A percentile compares a stretch with the other conserved stretches of the same genome.
phyloP scores from a whole-genome alignment of 495 filamentous ascomycete species.

The Talaromyces thailandensis region DNA sequence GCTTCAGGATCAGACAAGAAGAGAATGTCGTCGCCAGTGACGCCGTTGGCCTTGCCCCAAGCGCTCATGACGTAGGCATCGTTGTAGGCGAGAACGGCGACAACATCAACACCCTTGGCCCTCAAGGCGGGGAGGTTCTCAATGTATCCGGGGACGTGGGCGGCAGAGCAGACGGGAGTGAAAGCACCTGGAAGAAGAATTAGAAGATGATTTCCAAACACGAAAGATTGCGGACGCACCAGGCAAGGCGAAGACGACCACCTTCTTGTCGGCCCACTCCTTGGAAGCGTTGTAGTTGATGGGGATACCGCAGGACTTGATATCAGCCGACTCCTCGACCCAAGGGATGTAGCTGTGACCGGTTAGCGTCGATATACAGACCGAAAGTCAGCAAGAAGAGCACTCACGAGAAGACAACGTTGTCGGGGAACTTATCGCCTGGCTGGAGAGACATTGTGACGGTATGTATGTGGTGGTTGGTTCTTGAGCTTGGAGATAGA shows the following conservation, averaged over 20 bases:
- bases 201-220: not conserved
- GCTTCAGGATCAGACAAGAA: slow-evolving; percentile 77
- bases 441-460: slow-evolving; percentile 64
- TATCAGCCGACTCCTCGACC: slow-evolving; percentile 50
- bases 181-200: slow-evolving; percentile 55
- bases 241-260: slow-evolving; percentile 80
- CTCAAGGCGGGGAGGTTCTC: slow-evolving; percentile 60
- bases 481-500: not conserved
- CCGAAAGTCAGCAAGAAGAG: slow-evolving; percentile 3
- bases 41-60: slow-evolving; percentile 86
- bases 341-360: slow-evolving; percentile 60
- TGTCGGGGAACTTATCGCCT: slow-evolving; percentile 76
- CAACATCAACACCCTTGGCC: slow-evolving; percentile 74
- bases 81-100: slow-evolving; percentile 78
- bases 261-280: slow-evolving; percentile 80
- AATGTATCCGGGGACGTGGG: slow-evolving; percentile 80
- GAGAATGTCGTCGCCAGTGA: slow-evolving; percentile 71
- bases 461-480: not conserved
- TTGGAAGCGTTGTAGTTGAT: slow-evolving; percentile 72
- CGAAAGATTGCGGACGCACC: slow-evolving; percentile 31
- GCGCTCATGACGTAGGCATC: slow-evolving; percentile 88
- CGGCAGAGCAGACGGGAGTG: slow-evolving; percentile 82
- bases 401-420: slow-evolving; percentile 64
- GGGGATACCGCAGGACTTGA: slow-evolving; percentile 68
- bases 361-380: slow-evolving; percentile 6